phyloP scores from a whole-genome alignment of 495 filamentous ascomycete species.

The Stereocaulon alpinum region DNA sequence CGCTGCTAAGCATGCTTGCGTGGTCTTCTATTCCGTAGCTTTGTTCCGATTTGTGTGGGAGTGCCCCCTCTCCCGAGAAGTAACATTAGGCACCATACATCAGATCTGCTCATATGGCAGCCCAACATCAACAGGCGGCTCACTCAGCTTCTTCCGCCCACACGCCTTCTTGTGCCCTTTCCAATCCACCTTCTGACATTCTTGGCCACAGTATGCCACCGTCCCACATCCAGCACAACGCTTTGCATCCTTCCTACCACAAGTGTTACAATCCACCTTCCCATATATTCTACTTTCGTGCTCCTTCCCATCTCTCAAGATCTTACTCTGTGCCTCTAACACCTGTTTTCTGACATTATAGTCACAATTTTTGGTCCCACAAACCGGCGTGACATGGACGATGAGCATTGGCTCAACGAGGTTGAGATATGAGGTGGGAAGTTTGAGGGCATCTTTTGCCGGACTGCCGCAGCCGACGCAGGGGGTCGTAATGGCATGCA shows the following conservation, averaged over 20 bases:
- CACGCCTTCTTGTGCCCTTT: slow-evolving; percentile 11
- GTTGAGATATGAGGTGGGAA: slow-evolving; percentile 11
- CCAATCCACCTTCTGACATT: slow-evolving; percentile 15
- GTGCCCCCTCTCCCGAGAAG: neutral
- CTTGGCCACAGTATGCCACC: slow-evolving; percentile 16
- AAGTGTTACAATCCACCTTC: slow-evolving; percentile 6
- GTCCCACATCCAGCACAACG: slow-evolving; percentile 13
- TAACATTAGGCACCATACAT: neutral
- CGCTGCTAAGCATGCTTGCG: no score
- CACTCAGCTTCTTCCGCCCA: neutral
- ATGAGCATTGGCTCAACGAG: slow-evolving; percentile 13
- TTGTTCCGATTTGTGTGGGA: neutral
- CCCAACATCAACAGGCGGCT: neutral
- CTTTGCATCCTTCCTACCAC: slow-evolving; percentile 7
- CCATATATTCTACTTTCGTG: neutral
- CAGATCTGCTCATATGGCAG: slow-evolving; percentile 1
- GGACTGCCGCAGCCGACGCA: slow-evolving; percentile 10
- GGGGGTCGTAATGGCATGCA: slow-evolving; percentile 5
- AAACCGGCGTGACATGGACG: slow-evolving; percentile 7
- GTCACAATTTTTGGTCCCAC: slow-evolving; percentile 7
- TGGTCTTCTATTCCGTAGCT: neutral
- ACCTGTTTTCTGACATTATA: neutral
- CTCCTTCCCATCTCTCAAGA: neutral
- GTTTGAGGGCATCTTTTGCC: slow-evolving; percentile 11
- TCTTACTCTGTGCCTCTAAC: neutral